These are phyloP conservation scores for Lactifluus echinatus DNA, from an alignment of 768 basidiomycete genomes.

Conservation along the genomic window DNA sequence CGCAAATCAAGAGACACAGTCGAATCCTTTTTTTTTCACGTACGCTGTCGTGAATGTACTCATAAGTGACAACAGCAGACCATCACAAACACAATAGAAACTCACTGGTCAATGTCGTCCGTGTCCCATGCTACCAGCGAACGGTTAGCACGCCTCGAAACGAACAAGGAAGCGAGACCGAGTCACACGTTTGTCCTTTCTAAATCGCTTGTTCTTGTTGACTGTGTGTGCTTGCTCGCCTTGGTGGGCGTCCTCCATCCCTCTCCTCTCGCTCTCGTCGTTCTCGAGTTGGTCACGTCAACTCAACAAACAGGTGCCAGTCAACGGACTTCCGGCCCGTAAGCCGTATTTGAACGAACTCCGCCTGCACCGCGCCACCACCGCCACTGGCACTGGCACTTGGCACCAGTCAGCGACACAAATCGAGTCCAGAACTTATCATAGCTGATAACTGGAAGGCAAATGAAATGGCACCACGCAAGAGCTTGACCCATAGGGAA, in stretches of 20 bases:
- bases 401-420: too few relatives aligned
- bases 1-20: not conserved
- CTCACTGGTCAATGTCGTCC: conserved; percentile 97
- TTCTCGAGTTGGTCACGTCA: too few relatives aligned
- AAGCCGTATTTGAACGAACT: not conserved
- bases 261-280: not conserved
- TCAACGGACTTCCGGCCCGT: not conserved
- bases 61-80: not conserved
- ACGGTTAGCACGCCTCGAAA: conserved; percentile 15
- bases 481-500: too few relatives aligned
- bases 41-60: conserved; percentile 25
- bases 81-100: conserved; percentile 2
- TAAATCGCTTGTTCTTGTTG: conserved; percentile 81
- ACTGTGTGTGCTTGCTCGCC: conserved; percentile 25
- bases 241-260: not conserved
- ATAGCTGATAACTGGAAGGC: too few relatives aligned
- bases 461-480: too few relatives aligned
- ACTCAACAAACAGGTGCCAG: too few relatives aligned
- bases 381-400: too few relatives aligned
- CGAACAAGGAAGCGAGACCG: conserved; percentile 10
- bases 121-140: conserved; percentile 84
- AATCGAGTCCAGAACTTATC: too few relatives aligned
- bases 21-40: conserved; percentile 8
- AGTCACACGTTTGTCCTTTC: conserved; percentile 89
- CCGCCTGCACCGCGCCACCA: too few relatives aligned